Evolutionary conservation across 2,329 filamentous ascomycete species (phyloP), one percentile per base, ranked within the genome.

Genomic region (Fusarium aywerte): DNA sequence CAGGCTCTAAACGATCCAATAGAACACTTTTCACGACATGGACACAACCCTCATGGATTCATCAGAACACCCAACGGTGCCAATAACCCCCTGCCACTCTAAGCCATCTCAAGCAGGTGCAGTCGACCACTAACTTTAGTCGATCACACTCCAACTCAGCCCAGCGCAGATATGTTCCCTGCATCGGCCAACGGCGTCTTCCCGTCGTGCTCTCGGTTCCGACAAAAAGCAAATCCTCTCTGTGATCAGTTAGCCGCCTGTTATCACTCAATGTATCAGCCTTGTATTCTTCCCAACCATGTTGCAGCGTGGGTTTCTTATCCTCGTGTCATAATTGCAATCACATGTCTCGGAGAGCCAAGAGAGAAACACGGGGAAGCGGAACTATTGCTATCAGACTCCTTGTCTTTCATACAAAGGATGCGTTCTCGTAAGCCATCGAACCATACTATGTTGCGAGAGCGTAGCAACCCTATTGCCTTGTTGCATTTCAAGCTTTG

Each of bases 51-150:
- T 31, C 40, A 57, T 5, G 32, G 7, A 16, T 55, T 35, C 62
- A 48, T 35, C 27, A 38, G 21, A 11, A 48, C 32, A 47, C 10
- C 53, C 48, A 63, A 62, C 58, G 35, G 23, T 42, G 49, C 18
- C 32, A 51, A 55, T 3, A 51, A 65, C 47, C 65, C 65, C 65
- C 65, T 68, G 65, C 23, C 43, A 33, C 40, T 50, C 63, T 66
- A 68, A 50, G 64, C 64, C 64, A 51, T 58, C 55, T 69, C 42
- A 27, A 69, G 65, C 40, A 66, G 65, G 65, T 68, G 65, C 51
- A 62, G 32, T 44, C 66, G 35, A 55, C 32, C 33, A 62, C 43
- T 50, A 47, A 69, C 55, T 54, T 65, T 69, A 33, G 47, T 42
- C 47, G 25, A 60, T 45, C 60, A 52, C 61, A 60, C 55, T 62